Evolutionary conservation across 805 yeast genomes (phyloP), one percentile per base, ranked within the genome.

Genomic region (Wickerhamiella vanderwaltii): DNA sequence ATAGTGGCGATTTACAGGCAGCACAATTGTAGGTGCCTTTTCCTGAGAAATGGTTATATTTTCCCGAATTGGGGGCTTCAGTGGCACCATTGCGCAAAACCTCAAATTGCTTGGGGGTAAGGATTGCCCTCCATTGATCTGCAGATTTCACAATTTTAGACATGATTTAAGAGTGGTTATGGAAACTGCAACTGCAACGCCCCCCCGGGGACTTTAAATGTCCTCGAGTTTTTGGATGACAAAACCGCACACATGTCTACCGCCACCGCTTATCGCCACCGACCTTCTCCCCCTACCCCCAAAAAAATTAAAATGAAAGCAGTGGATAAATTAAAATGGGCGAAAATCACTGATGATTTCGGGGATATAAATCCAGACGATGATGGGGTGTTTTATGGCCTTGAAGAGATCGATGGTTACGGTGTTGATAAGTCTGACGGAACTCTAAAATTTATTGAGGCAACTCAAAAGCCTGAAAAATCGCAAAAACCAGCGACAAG

Each of bases 321-420:
- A 13, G 26, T 19, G 15, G 39, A 35, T 9, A 26, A 57, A 15
- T 45, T 62, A 34, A 35, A 49, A 6, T 88, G 98, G 98, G 81
- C 79, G 49, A 57, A 77, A 2, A 94, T 87, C 6, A 51, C 44
- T 12, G 52, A 51, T 13, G 54, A 47, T 13, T 32, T 47, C 29
- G 54, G 46, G 4, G 46, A 28, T 7, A 80, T 77, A 2, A 71
- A 87, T 40, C 88, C 93, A 4, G 94, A 77, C 46, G 95, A 85
- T 59, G 83, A 80, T 55, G 87, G 82, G 49, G 95, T 95, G 0
- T 79, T 87, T 52, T 85, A 77, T 57, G 98, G 96, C 0, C 64
- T 91, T 26, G 98, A 88, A 58, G 97, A 88, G 57, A 69, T 91
- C 39, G 95, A 85, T 44, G 96, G 95, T 33, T 96, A 88, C 25